Evolutionary conservation across 2,329 filamentous ascomycete species (phyloP).

Genomic region (Xylaria sp.): DNA sequence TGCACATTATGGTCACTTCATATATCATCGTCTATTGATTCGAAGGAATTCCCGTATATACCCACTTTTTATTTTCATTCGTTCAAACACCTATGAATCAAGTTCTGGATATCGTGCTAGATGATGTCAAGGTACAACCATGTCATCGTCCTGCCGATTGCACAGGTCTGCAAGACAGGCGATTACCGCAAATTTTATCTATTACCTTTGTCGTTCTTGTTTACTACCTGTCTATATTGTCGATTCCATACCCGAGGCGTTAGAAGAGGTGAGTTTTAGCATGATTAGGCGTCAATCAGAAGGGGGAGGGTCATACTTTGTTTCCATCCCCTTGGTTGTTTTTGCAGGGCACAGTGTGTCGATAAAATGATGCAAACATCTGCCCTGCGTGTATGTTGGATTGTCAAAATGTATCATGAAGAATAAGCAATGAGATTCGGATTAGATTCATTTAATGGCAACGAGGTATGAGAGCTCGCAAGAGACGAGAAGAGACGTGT

Average conservation of each 20-base stretch:
- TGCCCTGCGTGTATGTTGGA: conserved; percentile 29
- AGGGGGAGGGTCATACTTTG: conserved; percentile 37
- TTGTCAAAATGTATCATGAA: conserved; percentile 31
- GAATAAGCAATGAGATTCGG: conserved; percentile 18
- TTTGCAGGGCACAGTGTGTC: conserved; percentile 19
- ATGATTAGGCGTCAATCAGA: conserved; percentile 47
- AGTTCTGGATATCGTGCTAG: neutral
- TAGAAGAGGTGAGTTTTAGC: conserved; percentile 41
- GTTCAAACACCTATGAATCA: neutral
- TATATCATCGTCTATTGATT: neutral
- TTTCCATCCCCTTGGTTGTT: conserved; percentile 32
- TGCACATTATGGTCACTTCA: neutral
- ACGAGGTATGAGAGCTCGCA: conserved; percentile 34
- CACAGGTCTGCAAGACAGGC: conserved; percentile 5
- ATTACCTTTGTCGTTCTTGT: conserved; percentile 35
- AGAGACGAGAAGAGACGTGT: conserved; percentile 14
- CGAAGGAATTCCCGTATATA: neutral
- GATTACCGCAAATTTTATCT: conserved; percentile 34
- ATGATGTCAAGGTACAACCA: neutral
- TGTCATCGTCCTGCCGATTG: neutral
- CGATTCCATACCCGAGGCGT: conserved; percentile 39
- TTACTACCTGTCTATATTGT: conserved; percentile 11
- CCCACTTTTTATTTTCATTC: conserved; percentile 4
- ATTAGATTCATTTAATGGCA: conserved; percentile 26
- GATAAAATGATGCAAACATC: neutral